These are phyloP conservation scores for Yamadazyma dushanensis DNA, from an alignment of 1,139 yeast genomes.

Conservation along the genomic window DNA sequence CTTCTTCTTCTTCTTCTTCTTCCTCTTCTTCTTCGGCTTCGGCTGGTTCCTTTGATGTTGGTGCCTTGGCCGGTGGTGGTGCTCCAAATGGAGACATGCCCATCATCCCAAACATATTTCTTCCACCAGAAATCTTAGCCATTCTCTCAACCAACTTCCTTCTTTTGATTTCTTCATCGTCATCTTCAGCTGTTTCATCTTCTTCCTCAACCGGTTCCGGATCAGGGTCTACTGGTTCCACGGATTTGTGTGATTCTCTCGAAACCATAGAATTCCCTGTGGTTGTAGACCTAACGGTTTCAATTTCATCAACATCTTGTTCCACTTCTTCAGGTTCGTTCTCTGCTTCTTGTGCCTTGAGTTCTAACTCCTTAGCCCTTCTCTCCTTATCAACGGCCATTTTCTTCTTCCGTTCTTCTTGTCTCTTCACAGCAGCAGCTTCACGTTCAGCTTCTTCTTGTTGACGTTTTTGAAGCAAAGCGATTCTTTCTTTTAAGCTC, in stretches of 20 bases:
- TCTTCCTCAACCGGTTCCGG: constrained; percentile 13
- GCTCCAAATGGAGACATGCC: constrained; percentile 53
- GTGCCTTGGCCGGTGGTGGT: constrained; percentile 19
- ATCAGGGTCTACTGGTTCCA: constrained; percentile 7
- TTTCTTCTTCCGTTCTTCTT: constrained; percentile 54
- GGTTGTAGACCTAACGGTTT: too few relatives aligned
- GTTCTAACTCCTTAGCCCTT: constrained; percentile 2
- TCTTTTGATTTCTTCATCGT: constrained; percentile 78
- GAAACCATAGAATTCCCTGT: too few relatives aligned
- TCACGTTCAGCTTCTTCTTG: constrained; percentile 77
- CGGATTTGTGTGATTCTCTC: too few relatives aligned
- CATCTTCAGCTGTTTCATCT: constrained; percentile 34
- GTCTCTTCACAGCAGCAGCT: constrained; percentile 58
- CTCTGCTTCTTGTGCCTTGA: not conserved
- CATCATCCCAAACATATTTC: constrained; percentile 85
- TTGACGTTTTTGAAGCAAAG: constrained; percentile 77
- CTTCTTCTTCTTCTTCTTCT: constrained; percentile 14
- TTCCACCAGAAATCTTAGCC: constrained; percentile 94
- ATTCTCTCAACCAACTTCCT: constrained; percentile 84
- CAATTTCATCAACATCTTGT: constrained; percentile 9
- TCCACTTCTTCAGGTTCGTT: constrained; percentile 7
- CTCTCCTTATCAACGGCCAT: constrained; percentile 6
- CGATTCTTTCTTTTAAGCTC: constrained; percentile 85
- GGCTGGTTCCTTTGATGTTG: constrained; percentile 12
- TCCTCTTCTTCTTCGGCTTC: constrained; percentile 13